Percentiles rank a stretch among this genome's conserved stretches.
Conservation (phyloP, 176 grass and related monocot genomes). For the Alloteropsis semialata region DNA sequence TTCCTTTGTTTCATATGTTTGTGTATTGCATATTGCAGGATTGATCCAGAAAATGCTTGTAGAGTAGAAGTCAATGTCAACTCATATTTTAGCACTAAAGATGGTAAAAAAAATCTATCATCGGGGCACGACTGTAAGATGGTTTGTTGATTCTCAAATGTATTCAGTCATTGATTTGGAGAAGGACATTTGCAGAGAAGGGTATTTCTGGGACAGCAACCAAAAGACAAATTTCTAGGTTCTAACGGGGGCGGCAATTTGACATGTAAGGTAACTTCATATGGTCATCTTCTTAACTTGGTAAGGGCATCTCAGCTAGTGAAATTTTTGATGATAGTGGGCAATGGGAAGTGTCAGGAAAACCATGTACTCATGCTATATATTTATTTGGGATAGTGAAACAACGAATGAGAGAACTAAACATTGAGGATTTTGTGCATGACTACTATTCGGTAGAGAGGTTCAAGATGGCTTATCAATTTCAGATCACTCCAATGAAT, state of each 20-base stretch:
- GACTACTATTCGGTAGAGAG: too few species aligned
- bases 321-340: background rate
- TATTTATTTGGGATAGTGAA: too few species aligned
- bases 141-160: background rate
- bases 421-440: too few species aligned
- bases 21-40: background rate
- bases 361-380: too few species aligned
- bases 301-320: background rate
- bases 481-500: background rate
- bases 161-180: background rate
- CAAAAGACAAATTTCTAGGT: too few species aligned
- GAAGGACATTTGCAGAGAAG: background rate
- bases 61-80: background rate
- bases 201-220: too few species aligned
- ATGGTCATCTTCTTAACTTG: background rate
- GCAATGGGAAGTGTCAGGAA: background rate
- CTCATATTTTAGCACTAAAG: background rate
- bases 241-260: background rate
- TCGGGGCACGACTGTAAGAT: background rate
- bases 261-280: background rate
- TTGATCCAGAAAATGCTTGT: background rate
- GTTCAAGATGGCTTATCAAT: background rate
- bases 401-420: too few species aligned
- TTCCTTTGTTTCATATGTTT: too few species aligned
- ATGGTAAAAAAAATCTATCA: background rate